A percentile compares a stretch with the other conserved stretches of the same genome.
Conservation (phyloP, 495 filamentous ascomycete species). For the Xylaria longipes region DNA sequence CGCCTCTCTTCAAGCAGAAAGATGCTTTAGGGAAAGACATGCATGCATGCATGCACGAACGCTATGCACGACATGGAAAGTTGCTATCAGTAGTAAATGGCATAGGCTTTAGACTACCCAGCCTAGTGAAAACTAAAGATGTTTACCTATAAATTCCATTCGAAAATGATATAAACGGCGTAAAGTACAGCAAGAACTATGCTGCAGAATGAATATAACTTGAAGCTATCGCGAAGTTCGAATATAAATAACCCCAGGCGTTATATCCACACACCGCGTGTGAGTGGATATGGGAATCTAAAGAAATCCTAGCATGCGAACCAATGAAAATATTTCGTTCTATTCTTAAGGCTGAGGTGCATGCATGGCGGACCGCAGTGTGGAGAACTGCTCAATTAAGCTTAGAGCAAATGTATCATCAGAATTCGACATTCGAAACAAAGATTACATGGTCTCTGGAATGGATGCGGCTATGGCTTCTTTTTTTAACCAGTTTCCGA, state of each 20-base stretch:
- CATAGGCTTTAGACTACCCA: background rate
- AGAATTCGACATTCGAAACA: background rate
- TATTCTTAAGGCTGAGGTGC: slow-evolving; percentile 10
- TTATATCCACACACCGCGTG: slow-evolving; percentile 5
- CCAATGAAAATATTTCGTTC: background rate
- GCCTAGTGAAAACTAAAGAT: background rate
- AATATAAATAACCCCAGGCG: background rate
- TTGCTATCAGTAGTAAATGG: background rate
- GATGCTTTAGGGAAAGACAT: background rate
- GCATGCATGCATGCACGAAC: background rate
- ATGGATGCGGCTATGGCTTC: too few species aligned
- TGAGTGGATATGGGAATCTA: background rate
- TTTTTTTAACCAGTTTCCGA: too few species aligned
- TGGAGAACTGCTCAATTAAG: background rate
- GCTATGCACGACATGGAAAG: too few species aligned
- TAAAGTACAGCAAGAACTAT: background rate
- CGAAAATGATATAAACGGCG: background rate
- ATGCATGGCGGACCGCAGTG: background rate
- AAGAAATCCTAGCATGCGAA: background rate
- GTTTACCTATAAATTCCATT: background rate
- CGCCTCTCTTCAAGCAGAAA: background rate
- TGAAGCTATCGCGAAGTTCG: background rate
- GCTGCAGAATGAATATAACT: background rate
- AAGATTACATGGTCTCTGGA: too few species aligned
- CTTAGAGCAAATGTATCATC: background rate